phyloP scores from a whole-genome alignment of 2,329 filamentous ascomycete species.

The Sporothrix euskadiensis region DNA sequence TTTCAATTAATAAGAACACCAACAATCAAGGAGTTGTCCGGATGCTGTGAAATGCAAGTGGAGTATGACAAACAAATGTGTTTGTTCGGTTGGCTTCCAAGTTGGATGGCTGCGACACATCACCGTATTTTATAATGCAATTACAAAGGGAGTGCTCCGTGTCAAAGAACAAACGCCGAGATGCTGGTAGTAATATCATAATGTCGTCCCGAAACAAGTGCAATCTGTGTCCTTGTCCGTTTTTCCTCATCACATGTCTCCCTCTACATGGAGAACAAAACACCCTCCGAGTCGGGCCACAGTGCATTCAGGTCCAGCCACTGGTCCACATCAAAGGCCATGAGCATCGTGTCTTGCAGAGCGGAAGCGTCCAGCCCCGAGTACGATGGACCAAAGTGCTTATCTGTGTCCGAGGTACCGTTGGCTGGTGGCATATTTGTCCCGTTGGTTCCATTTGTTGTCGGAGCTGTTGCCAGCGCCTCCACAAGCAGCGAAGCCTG shows the following conservation, averaged over 20 bases:
- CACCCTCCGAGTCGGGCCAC: not conserved
- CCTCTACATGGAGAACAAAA: not conserved
- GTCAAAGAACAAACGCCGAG: not conserved
- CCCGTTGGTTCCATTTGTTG: not conserved
- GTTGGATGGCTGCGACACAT: too few relatives aligned
- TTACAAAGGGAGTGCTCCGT: too few relatives aligned
- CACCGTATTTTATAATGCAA: too few relatives aligned
- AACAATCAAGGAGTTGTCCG: too few relatives aligned
- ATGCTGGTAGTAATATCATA: not conserved
- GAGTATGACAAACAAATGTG: too few relatives aligned
- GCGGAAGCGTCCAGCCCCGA: not conserved
- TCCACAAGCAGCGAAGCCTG: not conserved
- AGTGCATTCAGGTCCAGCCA: conserved; percentile 12
- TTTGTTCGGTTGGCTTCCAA: too few relatives aligned
- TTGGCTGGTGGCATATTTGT: not conserved
- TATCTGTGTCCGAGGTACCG: not conserved
- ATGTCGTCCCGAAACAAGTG: not conserved
- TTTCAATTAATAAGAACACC: too few relatives aligned
- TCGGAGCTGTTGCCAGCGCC: not conserved
- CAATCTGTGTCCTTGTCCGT: not conserved
- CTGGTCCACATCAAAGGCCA: conserved; percentile 22
- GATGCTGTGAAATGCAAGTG: too few relatives aligned
- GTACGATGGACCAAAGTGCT: not conserved
- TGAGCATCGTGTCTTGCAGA: conserved; percentile 20
- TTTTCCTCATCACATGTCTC: not conserved